Evolutionary conservation across 257 asterid species (phyloP), one percentile per base, ranked within the genome.

Genomic region (Solanum verrucosum): DNA sequence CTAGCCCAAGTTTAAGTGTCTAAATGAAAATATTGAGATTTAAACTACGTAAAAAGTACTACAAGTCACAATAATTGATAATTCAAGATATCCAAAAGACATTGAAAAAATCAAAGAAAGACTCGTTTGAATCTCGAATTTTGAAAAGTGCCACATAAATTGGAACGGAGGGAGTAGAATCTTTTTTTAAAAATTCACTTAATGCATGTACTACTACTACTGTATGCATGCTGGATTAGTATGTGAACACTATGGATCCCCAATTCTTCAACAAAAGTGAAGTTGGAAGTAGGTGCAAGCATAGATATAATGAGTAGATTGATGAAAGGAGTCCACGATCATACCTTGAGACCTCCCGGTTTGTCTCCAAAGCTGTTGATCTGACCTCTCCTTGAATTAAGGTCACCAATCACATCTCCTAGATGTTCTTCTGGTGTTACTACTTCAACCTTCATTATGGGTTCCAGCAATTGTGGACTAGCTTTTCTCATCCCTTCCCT

Each of bases 321-420:
- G 20, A 46, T 49, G 70, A 18, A 46, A 81, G 31, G 67, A 81
- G 11, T 81, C 40, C 23, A 7, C 44, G 37, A 44, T 4, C 81
- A 14, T 94, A 96, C 99, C 99, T 97, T 96, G 85, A 97, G 95
- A 90, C 99, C 99, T 87, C 99, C 99, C n/a, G 99, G 99, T 89
- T 97, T 97, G 90, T 97, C 99, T 65, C 99, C 98, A 63, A 97
- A 96, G 91, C 90, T 93, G 91, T 95, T 94, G 89, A 96, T 96
- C 89, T 95, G 98, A 6, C 99, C 99, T 92, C 99, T 92, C 91
- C 99, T 93, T 1, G 99, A 97, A 92, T 96, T 97, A 44, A 97
- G 96, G 90, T 97, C 99, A 86, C 99, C 99, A 72, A 97, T 97
- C 33, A 96, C 99, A 86, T 97, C 99, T 87, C 99, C 99, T 84